These are phyloP conservation scores for Solanum chilense DNA, from an alignment of 257 asterid genomes.

Conservation along the genomic window DNA sequence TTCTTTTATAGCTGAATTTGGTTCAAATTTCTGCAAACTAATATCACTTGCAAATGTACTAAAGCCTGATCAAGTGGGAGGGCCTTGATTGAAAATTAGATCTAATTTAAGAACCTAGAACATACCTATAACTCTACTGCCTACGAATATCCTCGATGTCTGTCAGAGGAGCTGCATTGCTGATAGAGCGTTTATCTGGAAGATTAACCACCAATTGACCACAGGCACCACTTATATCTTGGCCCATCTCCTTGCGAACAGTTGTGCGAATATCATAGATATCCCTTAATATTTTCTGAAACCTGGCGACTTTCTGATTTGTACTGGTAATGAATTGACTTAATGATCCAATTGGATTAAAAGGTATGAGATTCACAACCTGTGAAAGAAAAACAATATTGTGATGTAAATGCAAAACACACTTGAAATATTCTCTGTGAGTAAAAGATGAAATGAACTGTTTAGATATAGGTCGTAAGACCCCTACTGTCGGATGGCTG, in stretches of 20 bases:
- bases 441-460: background rate
- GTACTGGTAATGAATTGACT: constrained; percentile 53
- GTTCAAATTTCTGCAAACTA: background rate
- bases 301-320: constrained; percentile 47
- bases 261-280: constrained; percentile 74
- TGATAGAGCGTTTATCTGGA: constrained; percentile 26
- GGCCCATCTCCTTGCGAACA: constrained; percentile 95
- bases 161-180: constrained; percentile 29
- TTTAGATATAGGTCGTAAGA: background rate
- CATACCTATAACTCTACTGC: background rate
- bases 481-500: background rate
- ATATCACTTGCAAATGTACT: background rate
- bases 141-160: constrained; percentile 82
- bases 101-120: background rate
- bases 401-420: background rate
- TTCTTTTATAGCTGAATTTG: background rate
- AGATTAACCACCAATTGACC: constrained; percentile 75
- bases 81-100: background rate
- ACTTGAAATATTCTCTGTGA: background rate
- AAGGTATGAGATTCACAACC: constrained; percentile 95
- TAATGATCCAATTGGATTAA: constrained; percentile 81
- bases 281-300: constrained; percentile 79
- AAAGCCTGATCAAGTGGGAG: background rate
- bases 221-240: constrained; percentile 97
- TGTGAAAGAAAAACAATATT: constrained; percentile 12